These are phyloP conservation scores for Priceomyces castillae DNA, from an alignment of 805 yeast species.

Conservation along the genomic window DNA sequence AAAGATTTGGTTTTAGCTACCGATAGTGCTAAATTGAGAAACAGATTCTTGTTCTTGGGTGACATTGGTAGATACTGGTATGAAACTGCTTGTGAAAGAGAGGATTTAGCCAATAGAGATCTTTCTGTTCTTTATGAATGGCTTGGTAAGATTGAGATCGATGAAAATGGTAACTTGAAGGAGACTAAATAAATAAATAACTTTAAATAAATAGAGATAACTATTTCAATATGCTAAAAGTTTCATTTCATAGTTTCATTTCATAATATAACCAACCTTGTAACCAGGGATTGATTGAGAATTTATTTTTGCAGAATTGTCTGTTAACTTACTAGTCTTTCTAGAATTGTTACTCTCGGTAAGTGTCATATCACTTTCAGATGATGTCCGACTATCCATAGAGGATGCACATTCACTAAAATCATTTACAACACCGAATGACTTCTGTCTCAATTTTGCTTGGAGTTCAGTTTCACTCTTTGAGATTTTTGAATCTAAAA, in stretches of 20 bases:
- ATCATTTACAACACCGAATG: conserved; percentile 14
- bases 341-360: conserved; percentile 2
- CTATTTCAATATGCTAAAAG: background rate
- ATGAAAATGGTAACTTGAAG: conserved; percentile 3
- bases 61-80: conserved; percentile 40
- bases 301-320: background rate
- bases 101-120: conserved; percentile 39
- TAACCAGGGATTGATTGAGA: conserved; percentile 13
- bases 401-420: conserved; percentile 1
- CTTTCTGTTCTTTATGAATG: conserved; percentile 43
- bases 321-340: background rate
- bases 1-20: conserved; percentile 45
- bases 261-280: conserved; percentile 16
- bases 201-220: background rate
- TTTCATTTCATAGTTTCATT: conserved; percentile 4
- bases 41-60: conserved; percentile 37
- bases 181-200: conserved; percentile 4
- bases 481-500: background rate
- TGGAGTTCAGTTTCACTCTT: background rate
- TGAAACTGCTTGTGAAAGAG: conserved; percentile 41
- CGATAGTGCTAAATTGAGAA: conserved; percentile 30
- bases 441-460: conserved; percentile 13
- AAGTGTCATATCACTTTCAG: conserved; percentile 13
- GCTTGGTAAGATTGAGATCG: conserved; percentile 34
- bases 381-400: background rate